Conservation (phyloP, 73 alveolate species). For the Paramecium caudatum region DNA sequence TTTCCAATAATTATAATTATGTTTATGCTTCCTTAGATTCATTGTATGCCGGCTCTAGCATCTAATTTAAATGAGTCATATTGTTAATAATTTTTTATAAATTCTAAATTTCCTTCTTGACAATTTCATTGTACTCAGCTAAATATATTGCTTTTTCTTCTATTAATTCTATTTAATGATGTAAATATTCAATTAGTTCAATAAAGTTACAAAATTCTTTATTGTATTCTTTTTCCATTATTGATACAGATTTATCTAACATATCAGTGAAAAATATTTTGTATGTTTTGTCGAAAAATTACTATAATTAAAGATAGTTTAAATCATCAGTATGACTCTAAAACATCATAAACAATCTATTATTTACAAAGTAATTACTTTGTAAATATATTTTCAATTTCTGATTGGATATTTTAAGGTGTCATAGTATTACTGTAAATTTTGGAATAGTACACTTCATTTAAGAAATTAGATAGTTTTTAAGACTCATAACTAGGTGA, state of each 20-base stretch:
- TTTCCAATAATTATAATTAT: background rate
- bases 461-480: background rate
- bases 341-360: background rate
- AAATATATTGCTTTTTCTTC: constrained; percentile 11
- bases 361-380: background rate
- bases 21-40: background rate
- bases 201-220: background rate
- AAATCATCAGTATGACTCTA: background rate
- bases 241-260: background rate
- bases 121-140: background rate
- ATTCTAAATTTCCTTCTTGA: background rate
- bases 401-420: background rate
- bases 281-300: constrained; percentile 15
- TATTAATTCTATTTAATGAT: background rate
- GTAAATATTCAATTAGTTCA: constrained; percentile 14
- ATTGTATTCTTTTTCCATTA: background rate
- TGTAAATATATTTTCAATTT: background rate
- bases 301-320: background rate
- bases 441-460: background rate
- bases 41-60: background rate
- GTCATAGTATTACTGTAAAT: background rate
- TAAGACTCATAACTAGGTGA: background rate
- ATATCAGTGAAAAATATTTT: background rate
- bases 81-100: too few species aligned
- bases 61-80: background rate